These are phyloP conservation scores for Triglochin maritima DNA, from an alignment of 106 monocot genomes.

Conservation along the genomic window DNA sequence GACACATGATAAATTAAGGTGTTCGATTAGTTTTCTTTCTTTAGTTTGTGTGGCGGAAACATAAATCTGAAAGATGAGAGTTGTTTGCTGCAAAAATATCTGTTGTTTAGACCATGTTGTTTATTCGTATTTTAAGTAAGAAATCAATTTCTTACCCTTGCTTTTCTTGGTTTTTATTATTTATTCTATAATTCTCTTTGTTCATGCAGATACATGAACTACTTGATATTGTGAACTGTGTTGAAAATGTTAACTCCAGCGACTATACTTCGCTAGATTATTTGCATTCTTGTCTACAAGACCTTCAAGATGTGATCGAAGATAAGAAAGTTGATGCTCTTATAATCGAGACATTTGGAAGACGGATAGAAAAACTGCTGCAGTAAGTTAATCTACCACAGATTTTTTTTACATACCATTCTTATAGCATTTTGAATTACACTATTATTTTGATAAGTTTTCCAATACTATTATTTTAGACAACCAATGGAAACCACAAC, in stretches of 20 bases:
- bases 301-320: conserved; percentile 59
- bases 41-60: too few relatives aligned
- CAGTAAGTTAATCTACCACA: conserved; percentile 41
- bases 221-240: conserved; percentile 44
- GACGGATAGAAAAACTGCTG: conserved; percentile 65
- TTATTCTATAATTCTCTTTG: neutral
- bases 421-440: neutral
- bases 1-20: too few relatives aligned
- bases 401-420: neutral
- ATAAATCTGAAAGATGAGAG: too few relatives aligned
- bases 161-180: neutral
- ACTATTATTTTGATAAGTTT: too few relatives aligned
- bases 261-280: conserved; percentile 65
- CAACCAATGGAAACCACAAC: too few relatives aligned
- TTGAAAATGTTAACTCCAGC: conserved; percentile 32
- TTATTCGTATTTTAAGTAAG: too few relatives aligned
- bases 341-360: conserved; percentile 93
- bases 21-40: too few relatives aligned
- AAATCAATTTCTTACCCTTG: neutral
- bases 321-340: conserved; percentile 77
- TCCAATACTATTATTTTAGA: neutral
- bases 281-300: conserved; percentile 61
- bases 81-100: too few relatives aligned
- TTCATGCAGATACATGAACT: conserved; percentile 60
- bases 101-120: too few relatives aligned